Evolutionary conservation across 805 yeast genomes (phyloP), one percentile per base, ranked within the genome.

Genomic region (Yarrowia phangngaensis): DNA sequence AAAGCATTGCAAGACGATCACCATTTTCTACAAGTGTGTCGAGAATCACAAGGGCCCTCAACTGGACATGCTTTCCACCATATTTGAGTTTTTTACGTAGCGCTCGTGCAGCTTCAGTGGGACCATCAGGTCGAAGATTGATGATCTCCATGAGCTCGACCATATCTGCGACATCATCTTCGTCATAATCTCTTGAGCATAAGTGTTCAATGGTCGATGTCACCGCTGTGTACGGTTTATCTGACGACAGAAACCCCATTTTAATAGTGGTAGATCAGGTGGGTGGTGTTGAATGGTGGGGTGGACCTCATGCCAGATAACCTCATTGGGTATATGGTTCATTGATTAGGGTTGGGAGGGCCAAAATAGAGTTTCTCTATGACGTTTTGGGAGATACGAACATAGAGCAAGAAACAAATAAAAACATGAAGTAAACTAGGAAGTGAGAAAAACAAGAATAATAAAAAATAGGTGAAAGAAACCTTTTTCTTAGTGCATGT

Each of bases 71-170:
- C 4, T 65, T 61, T 2, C 71, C 60, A n/a, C 97, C 97, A 60
- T 90, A 84, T 66, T 94, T 92, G 60, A 92, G 68, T 59, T 80
- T 79, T 70, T 92, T 92, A 43, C 98, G 74, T 16, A 92, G 68
- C 1, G 95, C 94, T 32, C 97, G 72, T 0, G 97, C 97, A 2
- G 94, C 90, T 63, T 92, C 99, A 24, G 71, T 64, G 41, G 80
- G 70, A 6, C 80, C 72, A 9, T 65, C 51, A 6, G 64, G 58
- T 24, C 70, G 69, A 20, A 69, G 55, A 38, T 62, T 64, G 47
- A 77, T 73, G 19, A 79, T 71, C 36, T 80, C 79, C 26, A 82
- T 56, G 36, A 84, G 68, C 53, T 78, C 83, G 12, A 78, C 70
- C 32, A 84, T 62, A 49, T 77, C 79, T 2, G 67, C 64, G n/a